Percentiles rank a stretch among this genome's conserved stretches.
phyloP scores from a whole-genome alignment of 169 alveolate species.

The Plasmodium fragile region DNA sequence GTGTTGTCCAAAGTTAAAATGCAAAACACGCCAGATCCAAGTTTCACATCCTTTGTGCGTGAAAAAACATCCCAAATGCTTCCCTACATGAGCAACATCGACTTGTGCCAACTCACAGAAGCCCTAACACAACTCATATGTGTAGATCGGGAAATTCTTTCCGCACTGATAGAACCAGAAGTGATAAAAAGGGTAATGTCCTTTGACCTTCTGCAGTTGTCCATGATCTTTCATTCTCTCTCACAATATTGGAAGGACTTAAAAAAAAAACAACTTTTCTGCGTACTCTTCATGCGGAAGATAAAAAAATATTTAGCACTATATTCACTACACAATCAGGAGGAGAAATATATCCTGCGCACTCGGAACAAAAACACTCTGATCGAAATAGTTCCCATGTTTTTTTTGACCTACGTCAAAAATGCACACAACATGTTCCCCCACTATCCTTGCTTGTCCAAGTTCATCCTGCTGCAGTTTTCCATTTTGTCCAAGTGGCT shows the following conservation, averaged over 20 bases:
- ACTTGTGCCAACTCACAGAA: slow-evolving; percentile 30
- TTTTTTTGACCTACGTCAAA: slow-evolving; percentile 52
- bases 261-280: neutral
- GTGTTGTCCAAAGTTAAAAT: slow-evolving; percentile 15
- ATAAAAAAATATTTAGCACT: slow-evolving; percentile 21
- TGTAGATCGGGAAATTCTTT: neutral
- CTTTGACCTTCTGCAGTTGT: slow-evolving; percentile 37
- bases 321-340: neutral
- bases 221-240: slow-evolving; percentile 34
- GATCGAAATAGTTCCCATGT: slow-evolving; percentile 61
- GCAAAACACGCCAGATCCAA: neutral
- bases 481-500: slow-evolving; percentile 9
- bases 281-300: slow-evolving; percentile 30
- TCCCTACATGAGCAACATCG: slow-evolving; percentile 38
- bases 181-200: slow-evolving; percentile 25
- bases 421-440: slow-evolving; percentile 15
- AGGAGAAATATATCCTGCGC: slow-evolving; percentile 32
- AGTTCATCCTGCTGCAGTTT: slow-evolving; percentile 12
- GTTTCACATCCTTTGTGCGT: slow-evolving; percentile 13
- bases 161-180: slow-evolving; percentile 22
- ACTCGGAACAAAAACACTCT: slow-evolving; percentile 27
- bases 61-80: slow-evolving; percentile 7
- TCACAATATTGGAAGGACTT: slow-evolving; percentile 16
- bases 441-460: slow-evolving; percentile 18
- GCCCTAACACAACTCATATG: neutral